phyloP scores from a whole-genome alignment of 1,284 basidiomycete species.

The Ganoderma resinaceum region DNA sequence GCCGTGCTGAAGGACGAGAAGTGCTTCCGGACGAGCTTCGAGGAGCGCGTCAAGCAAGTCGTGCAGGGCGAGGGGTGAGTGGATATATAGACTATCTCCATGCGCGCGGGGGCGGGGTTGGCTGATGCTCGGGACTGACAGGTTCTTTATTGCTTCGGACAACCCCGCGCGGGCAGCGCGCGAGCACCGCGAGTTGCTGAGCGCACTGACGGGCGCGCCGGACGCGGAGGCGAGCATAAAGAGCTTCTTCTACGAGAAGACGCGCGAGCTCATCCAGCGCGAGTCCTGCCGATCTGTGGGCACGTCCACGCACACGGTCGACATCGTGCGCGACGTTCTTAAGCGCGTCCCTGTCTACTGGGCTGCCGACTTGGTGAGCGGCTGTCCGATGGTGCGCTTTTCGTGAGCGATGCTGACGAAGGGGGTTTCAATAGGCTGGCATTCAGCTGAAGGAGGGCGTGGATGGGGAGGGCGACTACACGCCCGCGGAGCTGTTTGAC shows the following conservation, averaged over 20 bases:
- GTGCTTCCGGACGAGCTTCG: slow-evolving; percentile 57
- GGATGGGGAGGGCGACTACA: slow-evolving; percentile 60
- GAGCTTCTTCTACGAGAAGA: slow-evolving; percentile 67
- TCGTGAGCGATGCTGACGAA: background rate
- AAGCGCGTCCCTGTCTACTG: slow-evolving; percentile 71
- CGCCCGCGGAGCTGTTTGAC: slow-evolving; percentile 64
- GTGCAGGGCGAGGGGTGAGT: slow-evolving; percentile 65
- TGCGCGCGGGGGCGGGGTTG: background rate
- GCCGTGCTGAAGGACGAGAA: slow-evolving; percentile 56
- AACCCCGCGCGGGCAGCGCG: slow-evolving; percentile 46
- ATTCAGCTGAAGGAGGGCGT: slow-evolving; percentile 73
- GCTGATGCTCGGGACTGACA: slow-evolving; percentile 19
- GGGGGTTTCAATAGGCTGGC: slow-evolving; percentile 60
- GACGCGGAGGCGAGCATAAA: slow-evolving; percentile 58
- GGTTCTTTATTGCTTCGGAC: slow-evolving; percentile 65
- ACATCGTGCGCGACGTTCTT: slow-evolving; percentile 76
- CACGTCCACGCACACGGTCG: slow-evolving; percentile 58
- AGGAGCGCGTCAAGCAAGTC: slow-evolving; percentile 55
- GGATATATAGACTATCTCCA: background rate
- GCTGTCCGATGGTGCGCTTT: too few species aligned
- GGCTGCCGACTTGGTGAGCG: slow-evolving; percentile 71
- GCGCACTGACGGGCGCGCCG: slow-evolving; percentile 52
- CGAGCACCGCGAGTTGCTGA: slow-evolving; percentile 57
- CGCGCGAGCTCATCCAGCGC: slow-evolving; percentile 58
- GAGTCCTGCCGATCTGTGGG: slow-evolving; percentile 63